Evolutionary conservation across 352 stramenopile genomes (phyloP).

Genomic region (Globisporangium echinulatum): DNA sequence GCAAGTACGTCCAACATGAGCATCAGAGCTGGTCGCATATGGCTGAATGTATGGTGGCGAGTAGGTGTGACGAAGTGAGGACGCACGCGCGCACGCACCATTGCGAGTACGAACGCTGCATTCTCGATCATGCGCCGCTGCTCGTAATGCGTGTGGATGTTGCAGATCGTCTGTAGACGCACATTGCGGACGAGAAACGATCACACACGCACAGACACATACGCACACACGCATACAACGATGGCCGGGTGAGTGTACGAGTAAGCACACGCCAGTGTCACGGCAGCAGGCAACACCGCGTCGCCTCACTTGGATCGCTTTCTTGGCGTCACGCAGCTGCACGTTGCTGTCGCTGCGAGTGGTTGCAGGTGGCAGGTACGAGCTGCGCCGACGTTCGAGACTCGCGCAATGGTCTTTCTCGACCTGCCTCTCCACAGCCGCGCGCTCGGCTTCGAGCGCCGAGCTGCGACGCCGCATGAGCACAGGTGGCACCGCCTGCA

Average conservation of each 20-base stretch:
- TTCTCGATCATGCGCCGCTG: conserved; percentile 58
- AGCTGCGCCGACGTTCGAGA: conserved; percentile 21
- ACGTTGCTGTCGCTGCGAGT: conserved; percentile 8
- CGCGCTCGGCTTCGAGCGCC: conserved; percentile 39
- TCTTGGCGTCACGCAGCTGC: conserved; percentile 45
- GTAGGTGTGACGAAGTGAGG: too few species aligned
- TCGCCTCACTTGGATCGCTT: conserved; percentile 39
- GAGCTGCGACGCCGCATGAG: conserved; percentile 28
- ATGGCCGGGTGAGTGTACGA: too few species aligned
- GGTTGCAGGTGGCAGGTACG: conserved; percentile 30
- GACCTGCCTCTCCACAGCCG: conserved; percentile 39
- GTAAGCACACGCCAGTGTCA: neutral
- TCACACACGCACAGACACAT: too few species aligned
- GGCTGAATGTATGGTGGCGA: too few species aligned
- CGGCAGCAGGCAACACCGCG: neutral
- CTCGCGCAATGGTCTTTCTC: conserved; percentile 23
- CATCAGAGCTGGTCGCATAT: neutral
- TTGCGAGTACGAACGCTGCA: conserved; percentile 39
- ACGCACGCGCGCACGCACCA: conserved; percentile 19
- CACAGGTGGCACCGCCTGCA: conserved; percentile 2
- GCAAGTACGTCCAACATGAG: too few species aligned
- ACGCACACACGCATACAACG: too few species aligned
- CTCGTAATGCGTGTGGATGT: conserved; percentile 57
- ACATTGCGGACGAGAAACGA: neutral
- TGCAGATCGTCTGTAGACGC: conserved; percentile 41